Evolutionary conservation across 2,329 filamentous ascomycete species (phyloP), one percentile per base, ranked within the genome.

Genomic region (Penicillium sp.): DNA sequence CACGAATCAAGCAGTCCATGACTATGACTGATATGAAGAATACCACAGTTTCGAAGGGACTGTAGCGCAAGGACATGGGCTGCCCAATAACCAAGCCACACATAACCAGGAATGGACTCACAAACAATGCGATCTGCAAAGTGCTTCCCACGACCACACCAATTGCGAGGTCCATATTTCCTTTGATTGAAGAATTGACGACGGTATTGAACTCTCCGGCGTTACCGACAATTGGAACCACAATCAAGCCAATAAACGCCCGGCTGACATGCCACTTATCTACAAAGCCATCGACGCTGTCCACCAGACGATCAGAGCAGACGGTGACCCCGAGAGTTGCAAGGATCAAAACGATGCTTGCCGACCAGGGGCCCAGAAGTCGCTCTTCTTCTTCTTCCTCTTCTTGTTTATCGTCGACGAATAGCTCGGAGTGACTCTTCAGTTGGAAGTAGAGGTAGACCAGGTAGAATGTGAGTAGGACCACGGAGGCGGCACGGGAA

Each of bases 91-190:
- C 78, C 81, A 81, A 84, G 50, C 82, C 82, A 10, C 83, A 75
- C 41, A 84, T 79, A 55, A 84, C 81, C 50, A 84, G 71, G 72
- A 82, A 82, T 6, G 82, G 82, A 3, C 82, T 84, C 21, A 62
- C 82, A 62, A 84, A 82, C 25, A 84, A 76, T 4, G 82, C 81
- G 55, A 84, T 84, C 60, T 84, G 81, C 72, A 84, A 76, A 52
- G 75, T 79, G 67, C 75, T 79, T 57, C 81, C 82, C 50, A 83
- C 79, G 19, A 81, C 80, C 4, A 84, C 81, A 53, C 81, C 80
- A 61, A 84, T 80, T 27, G 81, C 81, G 16, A 84, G 73, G 59
- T 84, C 81, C 81, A 84, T 82, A 69, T 83, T 83, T 67, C 80
- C 78, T 70, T 83, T 85, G 70, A 78, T 79, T 1, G 81, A 81